Conservation (phyloP, 495 filamentous ascomycete species). For the Cetradonia linearis region DNA sequence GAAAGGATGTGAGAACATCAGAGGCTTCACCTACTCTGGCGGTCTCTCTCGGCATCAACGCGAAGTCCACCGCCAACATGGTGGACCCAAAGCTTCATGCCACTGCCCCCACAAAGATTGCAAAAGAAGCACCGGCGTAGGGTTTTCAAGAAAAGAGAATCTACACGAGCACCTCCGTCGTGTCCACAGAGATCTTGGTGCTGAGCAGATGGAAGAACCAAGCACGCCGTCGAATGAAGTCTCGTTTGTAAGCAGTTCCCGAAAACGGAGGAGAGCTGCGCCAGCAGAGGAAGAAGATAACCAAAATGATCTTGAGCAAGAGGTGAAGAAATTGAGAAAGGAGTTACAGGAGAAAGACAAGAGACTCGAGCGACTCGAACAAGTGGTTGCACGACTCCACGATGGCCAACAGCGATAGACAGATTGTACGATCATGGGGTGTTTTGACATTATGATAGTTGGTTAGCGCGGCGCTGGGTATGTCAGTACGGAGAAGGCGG, state of each 20-base stretch:
- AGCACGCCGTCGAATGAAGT: neutral
- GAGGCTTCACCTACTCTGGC: constrained; percentile 88
- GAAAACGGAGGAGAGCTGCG: constrained; percentile 14
- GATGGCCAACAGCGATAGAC: constrained; percentile 7
- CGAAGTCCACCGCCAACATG: constrained; percentile 81
- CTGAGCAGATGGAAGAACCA: neutral
- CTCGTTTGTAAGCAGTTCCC: neutral
- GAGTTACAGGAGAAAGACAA: constrained; percentile 20
- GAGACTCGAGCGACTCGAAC: constrained; percentile 14
- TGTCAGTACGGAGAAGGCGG: neutral
- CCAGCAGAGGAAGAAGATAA: constrained; percentile 5
- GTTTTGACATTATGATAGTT: neutral
- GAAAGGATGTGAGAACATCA: constrained; percentile 71
- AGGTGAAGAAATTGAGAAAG: constrained; percentile 20
- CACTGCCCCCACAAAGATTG: constrained; percentile 77
- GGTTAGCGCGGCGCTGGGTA: constrained; percentile 12
- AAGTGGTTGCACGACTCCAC: constrained; percentile 10
- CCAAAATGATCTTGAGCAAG: constrained; percentile 15
- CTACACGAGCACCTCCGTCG: constrained; percentile 66
- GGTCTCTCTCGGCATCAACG: constrained; percentile 80
- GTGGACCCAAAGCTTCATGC: constrained; percentile 69
- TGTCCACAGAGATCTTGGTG: constrained; percentile 17
- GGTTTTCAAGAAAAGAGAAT: constrained; percentile 85
- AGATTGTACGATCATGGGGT: constrained; percentile 12
- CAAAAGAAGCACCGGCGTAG: constrained; percentile 70